Evolutionary conservation across 768 basidiomycete species (phyloP), one percentile per base, ranked within the genome.

Genomic region (Nidularia sp.): DNA sequence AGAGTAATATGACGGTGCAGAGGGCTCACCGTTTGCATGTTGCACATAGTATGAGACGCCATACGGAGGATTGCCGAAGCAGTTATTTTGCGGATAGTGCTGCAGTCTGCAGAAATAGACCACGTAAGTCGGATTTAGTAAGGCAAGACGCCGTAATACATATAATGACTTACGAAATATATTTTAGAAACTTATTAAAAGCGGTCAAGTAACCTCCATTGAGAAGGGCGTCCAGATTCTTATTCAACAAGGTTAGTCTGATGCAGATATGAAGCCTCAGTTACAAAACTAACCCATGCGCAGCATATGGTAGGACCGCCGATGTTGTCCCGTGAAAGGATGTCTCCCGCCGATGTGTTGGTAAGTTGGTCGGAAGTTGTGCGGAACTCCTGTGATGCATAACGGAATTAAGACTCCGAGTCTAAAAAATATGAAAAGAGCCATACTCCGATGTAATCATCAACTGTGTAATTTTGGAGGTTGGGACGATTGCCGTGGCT

Each of bases 221-320:
- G 15, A 81, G 60, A 45, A 80, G 55, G 1, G 69, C 58, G 41
- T 62, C 69, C 6, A 81, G 66, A 60, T 79, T 68, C 78, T 80
- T 53, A n/a, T n/a, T n/a, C n/a, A n/a, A n/a, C n/a, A n/a, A n/a
- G n/a, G n/a, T n/a, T n/a, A n/a, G n/a, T n/a, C n/a, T n/a, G n/a
- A n/a, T n/a, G n/a, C n/a, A n/a, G n/a, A n/a, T n/a, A n/a, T n/a
- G n/a, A n/a, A n/a, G n/a, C n/a, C n/a, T n/a, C n/a, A n/a, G n/a
- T n/a, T n/a, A n/a, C n/a, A n/a, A n/a, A n/a, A n/a, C 71, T 33
- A 52, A 79, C 78, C 80, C 80, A 81, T n/a, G 25, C 42, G 53
- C 80, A 81, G 54, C 79, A 80, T 9, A 79, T 65, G 13, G 76
- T 77, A 4, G 80, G 80, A 5, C 80, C 80, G 3, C 70, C 77